Base-by-base conservation (phyloP, 1,284 basidiomycete genomes). In the Rhizoctonia solani region DNA sequence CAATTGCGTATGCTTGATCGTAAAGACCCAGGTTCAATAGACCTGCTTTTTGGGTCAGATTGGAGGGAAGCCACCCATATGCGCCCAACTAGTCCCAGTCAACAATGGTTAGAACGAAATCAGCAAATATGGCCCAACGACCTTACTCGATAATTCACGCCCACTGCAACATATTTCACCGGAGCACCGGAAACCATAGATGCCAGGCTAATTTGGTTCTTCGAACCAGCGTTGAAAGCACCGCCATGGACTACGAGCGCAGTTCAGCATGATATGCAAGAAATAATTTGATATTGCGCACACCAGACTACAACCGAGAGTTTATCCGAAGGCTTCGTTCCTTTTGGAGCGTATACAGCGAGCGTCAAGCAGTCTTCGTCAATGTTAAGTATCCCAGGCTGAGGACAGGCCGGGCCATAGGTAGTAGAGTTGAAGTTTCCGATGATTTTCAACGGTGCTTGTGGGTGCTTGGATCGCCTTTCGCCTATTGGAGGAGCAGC, bases 401-500 rank as follows among this genome's bases (percentile, higher is more conserved):
- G 58, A 30, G 49, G 47, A 37, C 58, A 63, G 13, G 34, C 37
- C 16, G 32, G 58, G 9, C 58, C 58, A n/a, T 63, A 63, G 1
- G 19, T 16, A 4, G 58, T 63, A 9, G 47, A 46, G 1, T 46
- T 37, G 14, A 34, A 23, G 21, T 32, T 52, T 0, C 6, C 27
- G 23, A 41, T 63, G 32, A 30, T 39, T 25, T 63, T 63, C 25
- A 52, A 23, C 16, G 50, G 46, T 14, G 66, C 19, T 19, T 46
- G 46, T 14, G 67, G 67, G 16, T 21, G 30, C 6, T 23, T 6
- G 21, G 50, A 68, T 9, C 56, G 47, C n/a, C 61, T 32, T 30
- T 59, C 3, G 21, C 67, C 67, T 11, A 50, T 54, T 4, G 67
- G 67, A 21, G 67, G 67, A 8, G 56, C 55, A 8, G 67, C 67